Evolutionary conservation across 225 moss, liverwort and hornwort species (phyloP), one percentile per base, ranked within the genome.

Genomic region (Pleurozium schreberi): DNA sequence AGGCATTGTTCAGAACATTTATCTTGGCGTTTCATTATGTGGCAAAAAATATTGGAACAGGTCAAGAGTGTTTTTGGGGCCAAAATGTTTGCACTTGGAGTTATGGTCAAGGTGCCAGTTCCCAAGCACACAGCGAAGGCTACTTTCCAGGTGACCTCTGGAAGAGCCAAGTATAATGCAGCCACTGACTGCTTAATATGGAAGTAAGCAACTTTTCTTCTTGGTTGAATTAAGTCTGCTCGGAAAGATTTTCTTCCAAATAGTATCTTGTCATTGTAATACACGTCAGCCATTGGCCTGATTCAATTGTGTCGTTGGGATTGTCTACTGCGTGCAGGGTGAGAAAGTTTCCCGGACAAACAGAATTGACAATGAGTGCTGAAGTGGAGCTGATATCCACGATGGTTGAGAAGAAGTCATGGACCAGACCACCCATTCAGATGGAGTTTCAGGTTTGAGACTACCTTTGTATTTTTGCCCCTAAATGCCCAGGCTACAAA

Each of bases 61-160:
- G 98, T 98, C n/a, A 98, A 98, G 90, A 97, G 98, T 91, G 95
- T 98, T 50, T 98, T 97, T 71, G 97, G 98, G 55, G 97, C 98
- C 62, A 98, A 96, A 91, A 98, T 98, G 98, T 98, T 98, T 84
- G 96, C 98, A 59, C 93, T 98, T 91, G 98, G 97, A 79, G 98
- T 98, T 63, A 97, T 98, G 75, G 96, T 97, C 38, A 97, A 97
- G 96, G 96, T 98, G 47, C 97, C 96, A 40, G 97, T 98, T 94
- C 97, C 93, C 90, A 97, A 82, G 95, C 96, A n/a, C 88, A 91
- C 92, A 61, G 91, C 92, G 14, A 93, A 93, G 88, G 98, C 98
- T 75, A 96, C 89, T 92, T 98, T 98, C 82, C 97, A 98, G 92
- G 97, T 98, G 85, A 98, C 98, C 49, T 93, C 97, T 77, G 97